Evolutionary conservation across 2,329 filamentous ascomycete species (phyloP), one percentile per base, ranked within the genome.

Genomic region (Colletotrichum camelliae): DNA sequence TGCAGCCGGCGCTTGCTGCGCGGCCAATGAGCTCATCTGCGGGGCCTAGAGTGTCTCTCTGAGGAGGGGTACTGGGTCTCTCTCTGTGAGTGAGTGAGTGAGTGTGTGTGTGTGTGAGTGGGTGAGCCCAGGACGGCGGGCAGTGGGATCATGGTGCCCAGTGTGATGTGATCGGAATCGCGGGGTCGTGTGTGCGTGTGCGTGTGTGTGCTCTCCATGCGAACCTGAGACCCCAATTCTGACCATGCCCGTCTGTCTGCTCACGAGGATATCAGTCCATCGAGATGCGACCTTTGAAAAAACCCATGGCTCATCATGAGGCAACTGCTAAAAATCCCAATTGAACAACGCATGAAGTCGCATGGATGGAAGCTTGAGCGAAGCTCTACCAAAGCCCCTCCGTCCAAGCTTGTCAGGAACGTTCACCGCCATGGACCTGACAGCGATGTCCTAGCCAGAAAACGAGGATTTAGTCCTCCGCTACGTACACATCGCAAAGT

Each of bases 81-180:
- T 18, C n/a, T n/a, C 10, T 58, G 15, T 7, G 4, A 58, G 57
- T 13, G 29, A 31, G 48, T 12, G 18, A 33, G 48, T 35, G 8
- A 52, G 37, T 21, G 24, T 12, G 31, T 21, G 24, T 12, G 31
- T 21, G 37, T 10, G 67, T 33, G 58, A 18, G 39, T 65, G 29
- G 60, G 64, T 58, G 57, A 75, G 70, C 73, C 62, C 73, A 73
- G 69, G 67, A 55, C 72, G 48, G 72, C 35, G 67, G 39, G 68
- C 68, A 33, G 61, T 72, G 67, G 57, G 39, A 73, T 69, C 57
- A 62, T 58, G 52, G 16, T 52, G 43, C 66, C 66, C 31, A 55
- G 68, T 72, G 52, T 72, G 39, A 67, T 67, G 70, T 68, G 73
- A 73, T 75, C 35, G 64, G 43, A 68, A 75, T 75, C 73, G 73